phyloP scores from a whole-genome alignment of 768 basidiomycete species.

The Pleurotus tuber-regium region DNA sequence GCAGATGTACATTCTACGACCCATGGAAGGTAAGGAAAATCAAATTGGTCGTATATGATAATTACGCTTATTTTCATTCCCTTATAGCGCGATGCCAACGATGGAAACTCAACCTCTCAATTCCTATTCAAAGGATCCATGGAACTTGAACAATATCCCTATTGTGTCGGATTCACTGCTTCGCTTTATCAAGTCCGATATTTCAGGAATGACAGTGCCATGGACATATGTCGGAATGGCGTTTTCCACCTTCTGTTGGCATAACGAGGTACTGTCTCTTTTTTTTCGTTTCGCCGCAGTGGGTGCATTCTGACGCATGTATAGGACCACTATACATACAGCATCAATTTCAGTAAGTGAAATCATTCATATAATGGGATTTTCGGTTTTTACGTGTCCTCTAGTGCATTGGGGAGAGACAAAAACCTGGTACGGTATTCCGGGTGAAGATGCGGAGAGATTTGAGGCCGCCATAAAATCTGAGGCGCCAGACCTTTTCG shows the following conservation, averaged over 20 bases:
- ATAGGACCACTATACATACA: conserved; percentile 97
- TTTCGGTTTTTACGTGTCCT: conserved; percentile 17
- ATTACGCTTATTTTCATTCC: conserved; percentile 7
- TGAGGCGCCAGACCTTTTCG: conserved; percentile 97
- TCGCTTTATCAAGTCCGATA: conserved; percentile 97
- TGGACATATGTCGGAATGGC: conserved; percentile 99
- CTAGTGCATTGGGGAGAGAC: conserved; percentile 99
- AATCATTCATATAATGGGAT: conserved; percentile 14
- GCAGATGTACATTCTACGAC: conserved; percentile 98
- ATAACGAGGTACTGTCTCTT: conserved; percentile 90
- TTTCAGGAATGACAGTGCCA: conserved; percentile 98
- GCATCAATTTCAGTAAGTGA: conserved; percentile 84
- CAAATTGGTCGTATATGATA: background rate
- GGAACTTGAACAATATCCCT: conserved; percentile 98
- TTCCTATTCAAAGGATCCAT: conserved; percentile 84
- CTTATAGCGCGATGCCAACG: conserved; percentile 86
- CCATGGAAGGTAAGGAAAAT: conserved; percentile 85
- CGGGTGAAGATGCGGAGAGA: conserved; percentile 91
- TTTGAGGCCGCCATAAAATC: conserved; percentile 94
- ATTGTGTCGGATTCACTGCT: conserved; percentile 90
- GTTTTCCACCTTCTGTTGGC: conserved; percentile 99
- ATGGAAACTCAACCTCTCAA: conserved; percentile 91
- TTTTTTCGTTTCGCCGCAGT: too few species aligned
- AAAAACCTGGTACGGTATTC: conserved; percentile 99
- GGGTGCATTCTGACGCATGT: conserved; percentile 19